These are phyloP conservation scores for Zygnema circumcarinatum DNA, from an alignment of 139 green algal species.

Conservation along the genomic window DNA sequence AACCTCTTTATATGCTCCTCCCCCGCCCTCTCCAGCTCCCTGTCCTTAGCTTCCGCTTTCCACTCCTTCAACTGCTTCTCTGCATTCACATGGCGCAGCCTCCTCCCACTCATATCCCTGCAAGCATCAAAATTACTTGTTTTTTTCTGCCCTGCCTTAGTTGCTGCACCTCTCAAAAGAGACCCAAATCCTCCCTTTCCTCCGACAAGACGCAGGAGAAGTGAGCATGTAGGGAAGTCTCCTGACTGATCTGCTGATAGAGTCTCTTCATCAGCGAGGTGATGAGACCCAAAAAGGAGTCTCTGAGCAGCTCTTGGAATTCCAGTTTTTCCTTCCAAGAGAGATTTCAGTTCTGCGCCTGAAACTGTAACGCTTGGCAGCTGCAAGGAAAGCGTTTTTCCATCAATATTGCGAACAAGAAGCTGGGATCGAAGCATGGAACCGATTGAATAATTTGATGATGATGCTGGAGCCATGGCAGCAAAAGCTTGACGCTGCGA, in stretches of 20 bases:
- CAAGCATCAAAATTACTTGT: constrained; percentile 92
- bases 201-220: constrained; percentile 45
- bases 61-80: constrained; percentile 88
- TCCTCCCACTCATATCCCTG: constrained; percentile 85
- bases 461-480: too few species aligned
- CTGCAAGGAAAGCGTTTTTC: constrained; percentile 22
- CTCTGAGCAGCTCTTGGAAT: background rate
- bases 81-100: constrained; percentile 75
- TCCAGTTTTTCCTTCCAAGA: background rate
- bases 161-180: constrained; percentile 83
- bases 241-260: constrained; percentile 45
- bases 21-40: constrained; percentile 83
- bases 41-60: constrained; percentile 71
- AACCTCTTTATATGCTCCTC: constrained; percentile 79
- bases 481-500: too few species aligned
- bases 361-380: background rate
- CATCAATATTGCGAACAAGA: constrained; percentile 12
- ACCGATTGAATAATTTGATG: too few species aligned
- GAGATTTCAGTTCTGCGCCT: background rate
- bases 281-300: background rate
- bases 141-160: constrained; percentile 76
- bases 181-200: constrained; percentile 93
- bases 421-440: too few species aligned
- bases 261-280: background rate
- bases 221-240: constrained; percentile 53